Evolutionary conservation across 2,329 filamentous ascomycete species (phyloP), one percentile per base, ranked within the genome.

Genomic region (Diaporthe ampelina): DNA sequence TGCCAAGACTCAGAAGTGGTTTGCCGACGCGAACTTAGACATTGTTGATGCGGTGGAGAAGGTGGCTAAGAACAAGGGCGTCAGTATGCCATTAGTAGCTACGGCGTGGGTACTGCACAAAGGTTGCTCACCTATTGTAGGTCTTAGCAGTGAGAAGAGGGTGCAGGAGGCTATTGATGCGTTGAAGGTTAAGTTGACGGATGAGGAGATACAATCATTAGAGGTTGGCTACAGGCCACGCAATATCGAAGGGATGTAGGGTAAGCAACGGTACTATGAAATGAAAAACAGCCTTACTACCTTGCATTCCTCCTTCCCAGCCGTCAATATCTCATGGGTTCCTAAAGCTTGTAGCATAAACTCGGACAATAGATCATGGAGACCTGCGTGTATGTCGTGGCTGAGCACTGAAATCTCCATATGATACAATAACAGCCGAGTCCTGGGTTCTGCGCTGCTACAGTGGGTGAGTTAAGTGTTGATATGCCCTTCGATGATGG

Each of bases 61-160:
- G 71, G 73, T 80, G 3, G 78, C 78, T 2, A 73, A 83, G 83
- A 78, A 82, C 81, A 86, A 87, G 77, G 86, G 85, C 0, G 85
- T 88, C 77, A 89, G 84, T 74, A 92, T 92, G 90, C 86, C 88
- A 57, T 86, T 88, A 74, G 85, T 92, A 52, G 88, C 90, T 1
- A 86, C 89, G 63, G 90, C 90, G 6, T 92, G 91, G 90, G 82
- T 83, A 17, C 74, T 89, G 74, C 83, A 83, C 76, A 83, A 84
- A 73, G 84, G 83, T 4, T 84, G 84, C 63, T 86, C 84, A 74
- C 89, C 89, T 0, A 91, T 91, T 76, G 81, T 91, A 69, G 90
- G 90, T 0, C 80, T 91, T 61, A 85, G 81, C 71, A 89, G 83
- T 37, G 61, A 37, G 29, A 67, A 67, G 29, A 26, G 61, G 13